Evolutionary conservation across 768 basidiomycete species (phyloP).

Genomic region (Dictyophora rubrovolvata): DNA sequence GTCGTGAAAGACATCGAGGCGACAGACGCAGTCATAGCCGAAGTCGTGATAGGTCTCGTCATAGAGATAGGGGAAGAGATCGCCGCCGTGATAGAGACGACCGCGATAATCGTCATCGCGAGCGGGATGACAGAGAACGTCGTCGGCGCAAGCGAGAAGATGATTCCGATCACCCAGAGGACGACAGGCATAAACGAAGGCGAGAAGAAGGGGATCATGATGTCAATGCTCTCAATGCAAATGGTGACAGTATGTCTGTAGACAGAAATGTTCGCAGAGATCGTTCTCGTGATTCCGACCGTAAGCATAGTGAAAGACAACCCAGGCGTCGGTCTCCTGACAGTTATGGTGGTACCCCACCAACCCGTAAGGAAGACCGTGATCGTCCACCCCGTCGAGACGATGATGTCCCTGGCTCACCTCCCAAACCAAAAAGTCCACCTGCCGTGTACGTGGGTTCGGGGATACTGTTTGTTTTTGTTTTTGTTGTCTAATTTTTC

Average conservation of each 20-base stretch:
- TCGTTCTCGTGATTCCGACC: conserved; percentile 41
- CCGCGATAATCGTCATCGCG: conserved; percentile 33
- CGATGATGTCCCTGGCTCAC: not conserved
- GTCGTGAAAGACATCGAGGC: conserved; percentile 40
- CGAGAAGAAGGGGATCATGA: conserved; percentile 45
- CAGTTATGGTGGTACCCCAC: conserved; percentile 49
- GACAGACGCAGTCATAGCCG: conserved; percentile 25
- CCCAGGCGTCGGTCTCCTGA: conserved; percentile 44
- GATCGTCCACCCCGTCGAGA: conserved; percentile 25
- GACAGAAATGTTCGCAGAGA: conserved; percentile 36
- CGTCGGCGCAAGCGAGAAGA: conserved; percentile 62
- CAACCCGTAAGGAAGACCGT: conserved; percentile 29
- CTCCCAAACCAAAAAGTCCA: conserved; percentile 23
- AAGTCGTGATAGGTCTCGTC: conserved; percentile 28
- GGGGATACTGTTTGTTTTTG: conserved; percentile 3
- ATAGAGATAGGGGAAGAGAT: conserved; percentile 24
- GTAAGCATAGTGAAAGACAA: conserved; percentile 38
- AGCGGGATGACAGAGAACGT: conserved; percentile 35
- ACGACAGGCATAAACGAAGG: conserved; percentile 59
- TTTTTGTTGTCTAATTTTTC: conserved; percentile 4
- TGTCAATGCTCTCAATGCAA: conserved; percentile 34
- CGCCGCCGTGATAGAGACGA: conserved; percentile 35
- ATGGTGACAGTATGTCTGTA: conserved; percentile 33
- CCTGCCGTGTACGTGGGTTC: conserved; percentile 34
- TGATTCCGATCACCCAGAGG: conserved; percentile 42